These are phyloP conservation scores for Sabuloglossum arenarium DNA, from an alignment of 495 filamentous ascomycete genomes.

Conservation along the genomic window DNA sequence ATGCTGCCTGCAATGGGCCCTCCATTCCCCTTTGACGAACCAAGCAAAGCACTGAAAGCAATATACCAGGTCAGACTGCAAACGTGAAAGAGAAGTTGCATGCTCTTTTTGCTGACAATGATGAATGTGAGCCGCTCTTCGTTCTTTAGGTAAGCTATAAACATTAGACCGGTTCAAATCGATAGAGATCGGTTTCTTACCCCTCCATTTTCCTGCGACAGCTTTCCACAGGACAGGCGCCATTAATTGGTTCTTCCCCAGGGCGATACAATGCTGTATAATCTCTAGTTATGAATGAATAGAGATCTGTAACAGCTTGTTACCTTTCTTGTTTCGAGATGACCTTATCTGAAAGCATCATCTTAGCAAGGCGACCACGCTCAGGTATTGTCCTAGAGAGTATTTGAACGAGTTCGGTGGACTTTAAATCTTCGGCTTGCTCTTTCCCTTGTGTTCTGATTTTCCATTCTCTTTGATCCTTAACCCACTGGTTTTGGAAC, in stretches of 20 bases:
- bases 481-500: conserved; percentile 3
- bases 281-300: background rate
- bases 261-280: background rate
- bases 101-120: background rate
- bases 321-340: background rate
- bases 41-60: background rate
- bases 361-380: background rate
- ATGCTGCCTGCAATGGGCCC: background rate
- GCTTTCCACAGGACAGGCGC: background rate
- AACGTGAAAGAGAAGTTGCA: background rate
- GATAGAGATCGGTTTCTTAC: background rate
- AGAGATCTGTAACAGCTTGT: background rate
- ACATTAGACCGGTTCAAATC: background rate
- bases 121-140: background rate
- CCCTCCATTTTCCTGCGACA: background rate
- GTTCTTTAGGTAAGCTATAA: background rate
- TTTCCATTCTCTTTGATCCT: conserved; percentile 1
- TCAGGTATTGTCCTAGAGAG: background rate
- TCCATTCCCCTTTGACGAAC: background rate
- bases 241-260: background rate
- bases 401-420: background rate
- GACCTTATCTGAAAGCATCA: background rate
- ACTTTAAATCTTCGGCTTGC: background rate
- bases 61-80: background rate
- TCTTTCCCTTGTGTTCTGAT: background rate